A percentile compares a stretch with the other conserved stretches of the same genome.
These are phyloP conservation scores for Gracilaria domingensis DNA, from an alignment of 23 red algal species.

Conservation along the genomic window DNA sequence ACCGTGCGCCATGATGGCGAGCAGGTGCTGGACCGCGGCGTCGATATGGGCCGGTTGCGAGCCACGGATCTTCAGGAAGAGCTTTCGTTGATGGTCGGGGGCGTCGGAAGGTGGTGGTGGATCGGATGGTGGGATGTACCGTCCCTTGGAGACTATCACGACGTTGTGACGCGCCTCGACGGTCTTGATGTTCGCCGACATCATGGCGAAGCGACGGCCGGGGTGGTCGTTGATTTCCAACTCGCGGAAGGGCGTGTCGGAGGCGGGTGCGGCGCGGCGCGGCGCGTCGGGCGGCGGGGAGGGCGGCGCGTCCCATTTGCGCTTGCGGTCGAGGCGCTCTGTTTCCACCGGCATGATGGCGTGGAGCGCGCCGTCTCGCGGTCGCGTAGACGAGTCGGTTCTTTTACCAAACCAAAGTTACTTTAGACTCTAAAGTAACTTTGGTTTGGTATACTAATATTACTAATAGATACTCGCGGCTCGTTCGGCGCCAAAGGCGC, in stretches of 20 bases:
- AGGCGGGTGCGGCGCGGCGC: not conserved
- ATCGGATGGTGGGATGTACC: slow-evolving; percentile 22
- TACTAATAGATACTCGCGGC: too few relatives aligned
- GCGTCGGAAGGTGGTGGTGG: slow-evolving; percentile 3
- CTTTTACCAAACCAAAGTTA: too few relatives aligned
- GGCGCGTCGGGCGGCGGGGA: not conserved
- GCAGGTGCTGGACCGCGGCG: slow-evolving; percentile 40
- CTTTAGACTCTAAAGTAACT: too few relatives aligned
- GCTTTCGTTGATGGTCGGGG: slow-evolving; percentile 31
- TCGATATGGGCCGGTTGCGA: slow-evolving; percentile 3
- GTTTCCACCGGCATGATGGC: not conserved
- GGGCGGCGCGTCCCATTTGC: slow-evolving; percentile 32
- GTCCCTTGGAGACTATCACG: slow-evolving; percentile 64
- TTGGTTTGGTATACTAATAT: too few relatives aligned
- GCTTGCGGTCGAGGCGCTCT: slow-evolving; percentile 9
- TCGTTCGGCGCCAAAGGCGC: too few relatives aligned
- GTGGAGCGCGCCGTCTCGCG: too few relatives aligned
- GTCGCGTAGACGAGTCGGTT: too few relatives aligned
- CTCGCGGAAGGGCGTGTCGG: slow-evolving; percentile 47
- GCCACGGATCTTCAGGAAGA: slow-evolving; percentile 64
- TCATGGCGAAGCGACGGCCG: slow-evolving; percentile 72
- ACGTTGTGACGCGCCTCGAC: slow-evolving; percentile 60
- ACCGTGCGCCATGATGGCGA: slow-evolving; percentile 38
- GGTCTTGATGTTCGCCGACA: slow-evolving; percentile 58
- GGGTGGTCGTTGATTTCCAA: slow-evolving; percentile 81